Evolutionary conservation across 2,329 filamentous ascomycete genomes (phyloP).

Genomic region (Zasmidium citrigriseum): DNA sequence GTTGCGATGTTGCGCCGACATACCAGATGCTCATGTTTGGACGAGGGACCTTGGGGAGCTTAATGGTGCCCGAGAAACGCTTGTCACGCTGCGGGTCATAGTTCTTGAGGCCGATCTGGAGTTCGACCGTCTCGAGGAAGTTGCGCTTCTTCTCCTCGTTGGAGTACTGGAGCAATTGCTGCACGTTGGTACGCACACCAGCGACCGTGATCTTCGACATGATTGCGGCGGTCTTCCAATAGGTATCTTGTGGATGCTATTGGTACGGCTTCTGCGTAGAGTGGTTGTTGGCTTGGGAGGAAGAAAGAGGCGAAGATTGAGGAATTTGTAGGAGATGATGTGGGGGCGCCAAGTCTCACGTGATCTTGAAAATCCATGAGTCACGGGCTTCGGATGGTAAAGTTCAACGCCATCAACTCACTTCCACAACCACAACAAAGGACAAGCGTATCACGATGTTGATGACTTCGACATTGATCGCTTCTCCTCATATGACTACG

Average conservation of each 20-base stretch:
- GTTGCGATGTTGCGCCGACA: not conserved
- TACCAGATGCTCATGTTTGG: slow-evolving; percentile 87
- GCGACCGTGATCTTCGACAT: slow-evolving; percentile 85
- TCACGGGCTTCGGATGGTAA: not conserved
- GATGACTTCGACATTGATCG: not conserved
- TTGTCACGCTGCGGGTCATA: slow-evolving; percentile 99
- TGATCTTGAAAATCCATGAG: not conserved
- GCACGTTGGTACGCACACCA: slow-evolving; percentile 94
- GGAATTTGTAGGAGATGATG: slow-evolving; percentile 5
- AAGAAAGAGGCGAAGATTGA: slow-evolving; percentile 12
- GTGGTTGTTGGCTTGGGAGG: slow-evolving; percentile 19
- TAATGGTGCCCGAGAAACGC: slow-evolving; percentile 99
- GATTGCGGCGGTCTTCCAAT: slow-evolving; percentile 56
- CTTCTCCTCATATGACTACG: not conserved
- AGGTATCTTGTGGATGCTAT: slow-evolving; percentile 32
- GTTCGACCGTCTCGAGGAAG: slow-evolving; percentile 65
- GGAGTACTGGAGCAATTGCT: slow-evolving; percentile 90
- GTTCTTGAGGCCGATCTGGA: slow-evolving; percentile 89
- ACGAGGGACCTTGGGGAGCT: slow-evolving; percentile 86
- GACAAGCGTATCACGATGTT: not conserved
- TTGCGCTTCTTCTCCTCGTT: slow-evolving; percentile 44
- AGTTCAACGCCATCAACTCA: not conserved
- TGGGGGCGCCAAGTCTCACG: slow-evolving; percentile 12
- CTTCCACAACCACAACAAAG: not conserved
- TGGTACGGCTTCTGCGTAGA: slow-evolving; percentile 40